Percentiles rank a stretch among this genome's conserved stretches.
Conservation (phyloP, 2,329 filamentous ascomycete genomes). For the Monilinia laxa region DNA sequence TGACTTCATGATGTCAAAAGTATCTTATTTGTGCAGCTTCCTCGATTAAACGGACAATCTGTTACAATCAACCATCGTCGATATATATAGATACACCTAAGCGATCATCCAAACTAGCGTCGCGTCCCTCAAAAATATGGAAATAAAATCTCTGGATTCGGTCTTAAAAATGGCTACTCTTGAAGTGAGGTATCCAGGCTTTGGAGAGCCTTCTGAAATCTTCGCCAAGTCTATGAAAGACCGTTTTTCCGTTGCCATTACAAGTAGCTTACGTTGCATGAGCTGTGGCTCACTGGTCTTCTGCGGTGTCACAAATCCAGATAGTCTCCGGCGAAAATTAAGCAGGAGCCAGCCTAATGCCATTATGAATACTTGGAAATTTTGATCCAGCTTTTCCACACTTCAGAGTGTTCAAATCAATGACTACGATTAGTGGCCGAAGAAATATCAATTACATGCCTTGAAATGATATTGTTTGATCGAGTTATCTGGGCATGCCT, state of each 20-base stretch:
- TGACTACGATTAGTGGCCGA: background rate
- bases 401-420: background rate
- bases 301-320: background rate
- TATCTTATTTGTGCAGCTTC: too few relatives aligned
- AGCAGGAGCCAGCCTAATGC: background rate
- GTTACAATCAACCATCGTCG: background rate
- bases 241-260: too few relatives aligned
- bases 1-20: background rate
- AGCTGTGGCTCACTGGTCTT: background rate
- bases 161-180: background rate
- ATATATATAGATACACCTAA: background rate
- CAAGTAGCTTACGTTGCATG: too few relatives aligned
- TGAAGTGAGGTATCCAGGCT: too few relatives aligned
- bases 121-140: background rate
- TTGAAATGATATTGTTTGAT: background rate
- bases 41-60: background rate
- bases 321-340: too few relatives aligned
- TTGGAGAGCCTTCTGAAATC: rapidly evolving
- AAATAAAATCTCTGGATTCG: background rate
- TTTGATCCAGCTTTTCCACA: background rate
- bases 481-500: rapidly evolving
- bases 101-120: background rate
- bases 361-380: background rate
- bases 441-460: background rate
- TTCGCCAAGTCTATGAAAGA: background rate